These are phyloP conservation scores for Diaporthe ilicicola DNA, from an alignment of 2,329 filamentous ascomycete species.

Conservation along the genomic window DNA sequence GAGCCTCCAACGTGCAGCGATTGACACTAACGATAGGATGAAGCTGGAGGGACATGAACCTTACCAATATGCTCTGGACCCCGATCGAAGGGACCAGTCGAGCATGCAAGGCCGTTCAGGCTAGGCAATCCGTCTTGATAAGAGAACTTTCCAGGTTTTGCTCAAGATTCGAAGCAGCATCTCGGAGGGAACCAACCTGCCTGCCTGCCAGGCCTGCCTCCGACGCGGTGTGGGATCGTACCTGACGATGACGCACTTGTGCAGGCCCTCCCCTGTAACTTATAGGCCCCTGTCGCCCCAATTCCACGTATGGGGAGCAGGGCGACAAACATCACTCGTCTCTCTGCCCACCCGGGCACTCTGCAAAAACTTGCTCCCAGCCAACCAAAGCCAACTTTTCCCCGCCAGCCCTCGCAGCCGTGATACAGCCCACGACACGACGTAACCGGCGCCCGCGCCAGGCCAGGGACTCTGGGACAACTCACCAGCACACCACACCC, in stretches of 20 bases:
- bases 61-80: no score
- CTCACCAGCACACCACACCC: slow-evolving; percentile 3
- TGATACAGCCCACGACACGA: slow-evolving; percentile 1
- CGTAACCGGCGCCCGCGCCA: neutral
- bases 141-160: neutral
- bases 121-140: neutral
- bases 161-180: neutral
- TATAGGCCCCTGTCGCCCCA: neutral
- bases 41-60: no score
- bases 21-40: no score
- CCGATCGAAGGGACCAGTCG: no score
- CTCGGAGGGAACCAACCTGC: neutral
- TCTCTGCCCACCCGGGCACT: neutral
- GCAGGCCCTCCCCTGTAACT: neutral
- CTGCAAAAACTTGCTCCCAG: neutral
- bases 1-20: no score
- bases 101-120: neutral
- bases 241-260: slow-evolving; percentile 21
- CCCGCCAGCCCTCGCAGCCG: neutral
- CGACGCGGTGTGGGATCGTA: slow-evolving; percentile 1
- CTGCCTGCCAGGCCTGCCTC: neutral
- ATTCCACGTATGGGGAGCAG: neutral
- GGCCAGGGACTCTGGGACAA: neutral
- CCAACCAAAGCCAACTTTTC: slow-evolving; percentile 8
- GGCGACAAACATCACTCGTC: neutral